Conservation (phyloP, 129 eudicot species). For the Scalesia atractyloides region DNA sequence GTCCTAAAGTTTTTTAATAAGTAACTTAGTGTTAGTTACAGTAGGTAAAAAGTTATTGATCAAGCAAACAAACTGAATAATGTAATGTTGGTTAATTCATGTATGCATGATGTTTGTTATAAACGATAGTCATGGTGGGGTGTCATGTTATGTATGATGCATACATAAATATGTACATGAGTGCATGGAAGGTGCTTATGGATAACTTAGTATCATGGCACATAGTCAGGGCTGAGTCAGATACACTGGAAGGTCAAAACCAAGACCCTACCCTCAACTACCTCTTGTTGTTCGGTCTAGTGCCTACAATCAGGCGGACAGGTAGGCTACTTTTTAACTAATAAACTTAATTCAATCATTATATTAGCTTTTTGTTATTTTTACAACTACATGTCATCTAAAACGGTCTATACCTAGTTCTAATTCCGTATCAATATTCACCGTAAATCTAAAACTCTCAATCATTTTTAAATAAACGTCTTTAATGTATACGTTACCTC, state of each 20-base stretch:
- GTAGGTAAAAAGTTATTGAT: not conserved
- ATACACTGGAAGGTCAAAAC: conserved; percentile 23
- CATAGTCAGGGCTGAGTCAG: conserved; percentile 39
- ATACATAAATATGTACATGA: conserved; percentile 6
- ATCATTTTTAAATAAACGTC: too few relatives aligned
- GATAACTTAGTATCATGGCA: conserved; percentile 7
- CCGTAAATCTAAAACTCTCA: too few relatives aligned
- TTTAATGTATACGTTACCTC: too few relatives aligned
- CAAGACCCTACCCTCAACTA: conserved; percentile 23
- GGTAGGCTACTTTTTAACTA: not conserved
- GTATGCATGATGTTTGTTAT: conserved; percentile 23
- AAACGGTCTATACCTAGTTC: too few relatives aligned
- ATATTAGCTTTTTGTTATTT: too few relatives aligned
- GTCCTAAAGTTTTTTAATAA: too few relatives aligned
- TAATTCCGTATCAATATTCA: too few relatives aligned
- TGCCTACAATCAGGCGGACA: conserved; percentile 26
- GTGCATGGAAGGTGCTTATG: conserved; percentile 20
- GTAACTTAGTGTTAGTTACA: too few relatives aligned
- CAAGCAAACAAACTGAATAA: not conserved
- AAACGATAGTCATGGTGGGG: conserved; percentile 3
- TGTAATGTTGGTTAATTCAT: not conserved
- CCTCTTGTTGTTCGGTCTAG: conserved; percentile 20
- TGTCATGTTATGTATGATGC: conserved; percentile 10
- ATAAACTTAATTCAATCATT: too few relatives aligned
- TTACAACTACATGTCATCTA: too few relatives aligned